Evolutionary conservation across 2,329 filamentous ascomycete genomes (phyloP), one percentile per base, ranked within the genome.

Genomic region (Fusarium sp.): DNA sequence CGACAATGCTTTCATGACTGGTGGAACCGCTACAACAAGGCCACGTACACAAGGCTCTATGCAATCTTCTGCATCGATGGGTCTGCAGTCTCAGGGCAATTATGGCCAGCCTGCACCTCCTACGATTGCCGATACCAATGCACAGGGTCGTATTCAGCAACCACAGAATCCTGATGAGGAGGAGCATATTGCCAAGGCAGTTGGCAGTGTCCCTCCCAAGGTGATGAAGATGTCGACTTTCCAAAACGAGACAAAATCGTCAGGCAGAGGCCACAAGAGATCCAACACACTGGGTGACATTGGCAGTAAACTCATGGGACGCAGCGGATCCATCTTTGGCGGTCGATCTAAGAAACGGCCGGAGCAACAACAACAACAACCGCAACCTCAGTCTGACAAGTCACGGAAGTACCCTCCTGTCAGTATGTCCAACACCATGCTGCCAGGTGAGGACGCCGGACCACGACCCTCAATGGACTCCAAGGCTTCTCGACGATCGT

Each of bases 51-150:
- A 93, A 56, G 92, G 91, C 48, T 96, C 94, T 4, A 88, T 95
- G 83, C 85, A 88, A 60, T 91, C 90, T 20, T 83, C 83, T 39
- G 84, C 75, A 77, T 86, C 96, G 48, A 91, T 92, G 67, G 93
- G 90, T 48, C 73, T 83, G 34, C 75, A 81, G 75, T 69, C 88
- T 86, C 91, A 77, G 91, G 92, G 58, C 48, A 79, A 77, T 46
- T 97, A 98, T 77, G 93, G 93, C 68, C 93, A 96, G 78, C 96
- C 95, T 47, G 90, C 90, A 44, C 93, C 93, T 55, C 94, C 96
- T 28, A 89, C 93, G 46, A 90, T 97, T 62, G 94, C 94, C 47
- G 90, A 91, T 70, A 96, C 94, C 51, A 97, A 96, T 77, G 94
- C 88, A 6, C 92, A 97, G 77, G 95, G 94, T 66, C 91, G 91